Evolutionary conservation across 2,329 filamentous ascomycete species (phyloP), one percentile per base, ranked within the genome.

Genomic region (Orbilia blumenaviensis): DNA sequence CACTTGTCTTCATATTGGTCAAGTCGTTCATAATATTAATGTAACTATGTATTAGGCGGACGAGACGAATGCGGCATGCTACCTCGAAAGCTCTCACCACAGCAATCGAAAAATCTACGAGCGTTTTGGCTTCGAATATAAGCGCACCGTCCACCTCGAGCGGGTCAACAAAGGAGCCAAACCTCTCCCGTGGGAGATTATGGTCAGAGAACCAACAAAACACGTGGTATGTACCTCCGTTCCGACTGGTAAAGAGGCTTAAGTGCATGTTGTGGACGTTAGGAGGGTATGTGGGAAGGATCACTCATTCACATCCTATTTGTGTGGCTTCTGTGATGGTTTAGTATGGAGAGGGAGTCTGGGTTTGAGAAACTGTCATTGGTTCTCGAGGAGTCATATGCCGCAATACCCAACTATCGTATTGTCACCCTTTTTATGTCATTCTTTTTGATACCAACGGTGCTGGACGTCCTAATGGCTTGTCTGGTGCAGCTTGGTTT

Each of bases 171-270:
- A 79, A 41, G 79, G 78, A 46, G 54, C 71, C 80, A 84, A 89
- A 58, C 87, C 90, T 27, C 86, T 94, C 58, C 85, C 85, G 71
- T 84, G 94, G 82, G 90, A 91, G 81, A 91, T 93, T 83, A 96
- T 96, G 92, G 90, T 94, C 62, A 86, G 92, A 75, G 90, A 93
- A 85, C 91, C 92, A 63, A 86, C 92, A 76, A 90, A 93, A 85
- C 91, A 91, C 50, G 75, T 78, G 60, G 75, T 79, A 67, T 78
- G 75, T 77, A 77, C 78, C 66, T 78, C 78, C 61, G 72, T 76
- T 76, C 72, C 72, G 72, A 76, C 72, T 76, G 72, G 72, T 76
- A 76, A 76, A 76, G 72, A 76, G 72, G 72, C 72, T 76, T 76
- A 76, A 76, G 72, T 76, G 75, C 62, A 61, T 77, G 78, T 76